Evolutionary conservation across 2,329 filamentous ascomycete genomes (phyloP).

Genomic region (Fusarium equiseti): DNA sequence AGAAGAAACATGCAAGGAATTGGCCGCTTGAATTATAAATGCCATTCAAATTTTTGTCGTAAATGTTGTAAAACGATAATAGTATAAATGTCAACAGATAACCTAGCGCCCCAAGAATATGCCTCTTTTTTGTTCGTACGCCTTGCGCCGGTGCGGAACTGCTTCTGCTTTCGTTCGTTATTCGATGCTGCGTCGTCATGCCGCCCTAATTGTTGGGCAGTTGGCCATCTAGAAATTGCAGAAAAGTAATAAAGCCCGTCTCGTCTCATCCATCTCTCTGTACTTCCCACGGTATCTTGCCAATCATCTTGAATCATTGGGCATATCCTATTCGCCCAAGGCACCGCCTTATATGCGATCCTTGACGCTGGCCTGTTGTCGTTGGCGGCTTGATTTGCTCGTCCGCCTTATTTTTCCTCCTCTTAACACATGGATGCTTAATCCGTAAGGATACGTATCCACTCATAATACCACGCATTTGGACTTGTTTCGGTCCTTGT

Average conservation of each 20-base stretch:
- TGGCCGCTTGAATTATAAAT: slow-evolving; percentile 21
- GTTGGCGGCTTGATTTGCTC: slow-evolving; percentile 28
- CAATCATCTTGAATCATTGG: slow-evolving; percentile 43
- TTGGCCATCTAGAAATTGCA: slow-evolving; percentile 47
- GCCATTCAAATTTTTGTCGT: slow-evolving; percentile 37
- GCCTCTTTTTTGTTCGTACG: slow-evolving; percentile 55
- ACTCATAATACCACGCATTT: slow-evolving; percentile 58
- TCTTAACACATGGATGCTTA: slow-evolving; percentile 21
- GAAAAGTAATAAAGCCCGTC: slow-evolving; percentile 44
- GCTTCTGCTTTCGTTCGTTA: slow-evolving; percentile 50
- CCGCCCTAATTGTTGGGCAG: slow-evolving; percentile 45
- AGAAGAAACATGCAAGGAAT: not conserved
- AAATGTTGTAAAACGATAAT: slow-evolving; percentile 44
- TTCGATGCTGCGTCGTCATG: slow-evolving; percentile 52
- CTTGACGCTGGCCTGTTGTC: slow-evolving; percentile 34
- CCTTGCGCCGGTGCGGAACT: slow-evolving; percentile 56
- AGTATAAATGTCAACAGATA: slow-evolving; percentile 53
- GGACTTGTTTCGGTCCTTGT: slow-evolving; percentile 52
- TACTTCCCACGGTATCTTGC: slow-evolving; percentile 41
- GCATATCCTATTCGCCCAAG: slow-evolving; percentile 39
- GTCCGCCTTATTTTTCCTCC: slow-evolving; percentile 34
- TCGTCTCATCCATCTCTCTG: slow-evolving; percentile 26
- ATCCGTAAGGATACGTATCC: slow-evolving; percentile 5
- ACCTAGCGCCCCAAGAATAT: slow-evolving; percentile 55
- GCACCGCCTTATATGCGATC: slow-evolving; percentile 40